A percentile compares a stretch with the other conserved stretches of the same genome.
These are phyloP conservation scores for Nasturtium officinale DNA, from an alignment of 345 rosid genomes.

Conservation along the genomic window DNA sequence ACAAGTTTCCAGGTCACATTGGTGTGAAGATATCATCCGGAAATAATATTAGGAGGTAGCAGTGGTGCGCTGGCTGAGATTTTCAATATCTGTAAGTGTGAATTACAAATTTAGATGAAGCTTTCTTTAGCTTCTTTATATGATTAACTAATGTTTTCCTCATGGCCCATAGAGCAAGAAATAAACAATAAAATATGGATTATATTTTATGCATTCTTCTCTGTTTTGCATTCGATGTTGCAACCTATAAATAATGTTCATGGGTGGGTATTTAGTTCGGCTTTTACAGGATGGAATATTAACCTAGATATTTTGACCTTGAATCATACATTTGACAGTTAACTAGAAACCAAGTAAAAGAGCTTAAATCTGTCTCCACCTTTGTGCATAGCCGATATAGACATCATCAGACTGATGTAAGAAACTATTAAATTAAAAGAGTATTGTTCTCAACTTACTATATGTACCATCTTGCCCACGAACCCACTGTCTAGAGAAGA, in stretches of 20 bases:
- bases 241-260: not conserved
- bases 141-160: not conserved
- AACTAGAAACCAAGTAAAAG: conserved; percentile 7
- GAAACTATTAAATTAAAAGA: not conserved
- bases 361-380: conserved; percentile 3
- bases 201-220: not conserved
- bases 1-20: conserved; percentile 16
- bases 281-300: not conserved
- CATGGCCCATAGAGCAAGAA: not conserved
- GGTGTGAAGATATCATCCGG: too few relatives aligned
- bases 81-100: conserved; percentile 9
- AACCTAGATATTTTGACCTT: conserved; percentile 1
- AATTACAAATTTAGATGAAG: conserved; percentile 18
- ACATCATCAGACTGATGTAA: conserved; percentile 24
- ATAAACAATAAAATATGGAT: conserved; percentile 4
- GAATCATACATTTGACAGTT: not conserved
- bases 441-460: conserved; percentile 58
- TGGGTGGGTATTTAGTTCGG: conserved; percentile 5
- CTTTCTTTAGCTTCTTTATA: not conserved
- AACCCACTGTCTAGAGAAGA: conserved; percentile 98
- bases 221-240: conserved; percentile 13
- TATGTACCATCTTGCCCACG: conserved; percentile 96
- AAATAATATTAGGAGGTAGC: too few relatives aligned
- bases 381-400: conserved; percentile 15
- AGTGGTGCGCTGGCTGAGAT: conserved; percentile 5